phyloP scores from a whole-genome alignment of 2,329 filamentous ascomycete genomes.

The Diaporthe batatas region DNA sequence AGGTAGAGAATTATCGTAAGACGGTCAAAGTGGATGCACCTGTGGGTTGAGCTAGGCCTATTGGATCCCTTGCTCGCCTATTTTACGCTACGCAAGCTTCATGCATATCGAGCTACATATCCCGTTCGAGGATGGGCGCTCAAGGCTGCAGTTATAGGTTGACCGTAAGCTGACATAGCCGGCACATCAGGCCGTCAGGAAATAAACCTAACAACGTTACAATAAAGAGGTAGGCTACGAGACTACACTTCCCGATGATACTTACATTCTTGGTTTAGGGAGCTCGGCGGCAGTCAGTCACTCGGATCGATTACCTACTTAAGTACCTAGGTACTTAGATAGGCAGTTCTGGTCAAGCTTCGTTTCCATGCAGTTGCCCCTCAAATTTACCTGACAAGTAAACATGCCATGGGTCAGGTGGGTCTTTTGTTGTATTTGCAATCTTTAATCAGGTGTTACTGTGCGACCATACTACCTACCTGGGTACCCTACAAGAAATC shows the following conservation, averaged over 20 bases:
- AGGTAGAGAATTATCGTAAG: background rate
- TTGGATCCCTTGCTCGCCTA: background rate
- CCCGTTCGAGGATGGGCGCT: background rate
- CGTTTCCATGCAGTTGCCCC: too few relatives aligned
- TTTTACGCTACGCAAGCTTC: background rate
- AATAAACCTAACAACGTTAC: background rate
- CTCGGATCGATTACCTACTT: background rate
- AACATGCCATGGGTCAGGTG: too few relatives aligned
- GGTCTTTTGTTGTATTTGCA: too few relatives aligned
- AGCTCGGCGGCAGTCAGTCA: background rate
- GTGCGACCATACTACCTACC: too few relatives aligned
- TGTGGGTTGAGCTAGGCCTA: too few relatives aligned
- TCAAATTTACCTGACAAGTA: too few relatives aligned
- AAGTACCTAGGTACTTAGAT: too few relatives aligned
- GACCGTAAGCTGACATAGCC: constrained; percentile 27
- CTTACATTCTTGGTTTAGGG: too few relatives aligned
- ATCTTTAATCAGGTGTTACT: too few relatives aligned
- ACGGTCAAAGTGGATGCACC: background rate
- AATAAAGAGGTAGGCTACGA: background rate
- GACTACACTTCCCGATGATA: background rate
- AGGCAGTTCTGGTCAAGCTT: too few relatives aligned
- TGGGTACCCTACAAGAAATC: too few relatives aligned
- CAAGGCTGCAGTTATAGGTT: background rate
- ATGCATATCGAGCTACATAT: constrained; percentile 26
- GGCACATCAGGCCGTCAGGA: too few relatives aligned